These are phyloP conservation scores for Gliomastix tumulicola DNA, from an alignment of 2,329 filamentous ascomycete genomes.

Conservation along the genomic window DNA sequence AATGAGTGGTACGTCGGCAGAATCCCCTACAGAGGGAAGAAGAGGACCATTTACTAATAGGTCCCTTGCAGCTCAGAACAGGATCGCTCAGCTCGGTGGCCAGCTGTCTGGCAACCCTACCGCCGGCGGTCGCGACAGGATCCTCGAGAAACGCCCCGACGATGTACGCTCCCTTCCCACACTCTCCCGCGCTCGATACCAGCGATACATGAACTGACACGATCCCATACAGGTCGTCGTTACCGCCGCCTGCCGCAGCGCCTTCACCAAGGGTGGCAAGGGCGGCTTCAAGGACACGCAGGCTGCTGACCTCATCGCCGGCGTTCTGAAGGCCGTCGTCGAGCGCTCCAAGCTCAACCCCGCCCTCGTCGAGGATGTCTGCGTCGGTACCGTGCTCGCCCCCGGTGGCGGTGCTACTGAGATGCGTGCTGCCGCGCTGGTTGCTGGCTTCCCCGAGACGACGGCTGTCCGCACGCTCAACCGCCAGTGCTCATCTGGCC, in stretches of 20 bases:
- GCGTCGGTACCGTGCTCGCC: slow-evolving; percentile 83
- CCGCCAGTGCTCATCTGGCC: slow-evolving; percentile 87
- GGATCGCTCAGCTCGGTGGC: slow-evolving; percentile 53
- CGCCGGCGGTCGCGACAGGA: slow-evolving; percentile 42
- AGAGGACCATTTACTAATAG: slow-evolving; percentile 6
- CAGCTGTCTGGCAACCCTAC: slow-evolving; percentile 56
- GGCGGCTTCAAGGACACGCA: slow-evolving; percentile 94
- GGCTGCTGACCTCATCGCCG: slow-evolving; percentile 77
- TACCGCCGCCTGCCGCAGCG: slow-evolving; percentile 83
- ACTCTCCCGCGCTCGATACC: neutral
- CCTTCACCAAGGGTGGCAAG: slow-evolving; percentile 88
- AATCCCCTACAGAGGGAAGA: neutral
- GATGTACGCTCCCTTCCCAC: slow-evolving; percentile 47
- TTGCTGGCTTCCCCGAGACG: slow-evolving; percentile 81
- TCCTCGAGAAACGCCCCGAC: slow-evolving; percentile 60
- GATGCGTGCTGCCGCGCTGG: slow-evolving; percentile 86
- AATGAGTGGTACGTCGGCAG: slow-evolving; percentile 12
- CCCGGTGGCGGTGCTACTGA: slow-evolving; percentile 94
- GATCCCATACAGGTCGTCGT: slow-evolving; percentile 63
- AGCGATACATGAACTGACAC: slow-evolving; percentile 15
- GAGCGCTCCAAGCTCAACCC: slow-evolving; percentile 86
- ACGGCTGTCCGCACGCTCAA: slow-evolving; percentile 85
- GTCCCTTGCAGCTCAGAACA: slow-evolving; percentile 43
- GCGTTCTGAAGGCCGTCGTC: slow-evolving; percentile 75
- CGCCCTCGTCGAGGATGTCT: slow-evolving; percentile 80